These are phyloP conservation scores for Trichoderma pleuroti DNA, from an alignment of 2,329 filamentous ascomycete genomes.

Conservation along the genomic window DNA sequence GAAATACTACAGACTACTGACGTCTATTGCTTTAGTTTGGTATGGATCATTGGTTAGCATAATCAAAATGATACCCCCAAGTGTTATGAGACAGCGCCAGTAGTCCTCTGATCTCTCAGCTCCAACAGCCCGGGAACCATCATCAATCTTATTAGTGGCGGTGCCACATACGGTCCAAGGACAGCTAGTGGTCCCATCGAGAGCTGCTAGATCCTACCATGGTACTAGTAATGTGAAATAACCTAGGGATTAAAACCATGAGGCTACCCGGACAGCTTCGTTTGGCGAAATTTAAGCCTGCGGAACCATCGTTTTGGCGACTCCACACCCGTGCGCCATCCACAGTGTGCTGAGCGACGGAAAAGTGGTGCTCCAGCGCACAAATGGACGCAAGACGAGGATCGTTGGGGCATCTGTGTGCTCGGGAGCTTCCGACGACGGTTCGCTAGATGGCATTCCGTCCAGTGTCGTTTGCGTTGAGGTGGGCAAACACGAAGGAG, in stretches of 20 bases:
- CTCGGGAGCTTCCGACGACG: constrained; percentile 11
- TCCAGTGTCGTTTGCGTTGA: neutral
- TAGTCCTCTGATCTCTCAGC: neutral
- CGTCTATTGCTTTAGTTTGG: neutral
- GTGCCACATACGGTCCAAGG: neutral
- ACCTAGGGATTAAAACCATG: neutral
- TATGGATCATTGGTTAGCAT: neutral
- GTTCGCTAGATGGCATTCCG: neutral
- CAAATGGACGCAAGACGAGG: neutral
- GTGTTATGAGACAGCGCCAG: neutral
- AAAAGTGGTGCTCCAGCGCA: constrained; percentile 1
- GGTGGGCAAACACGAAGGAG: neutral
- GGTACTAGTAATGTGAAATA: neutral
- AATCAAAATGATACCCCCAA: neutral
- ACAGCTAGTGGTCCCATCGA: neutral
- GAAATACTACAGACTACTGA: neutral
- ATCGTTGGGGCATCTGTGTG: constrained; percentile 8
- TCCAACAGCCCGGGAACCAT: neutral
- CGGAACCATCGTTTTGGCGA: neutral
- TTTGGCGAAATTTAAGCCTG: neutral
- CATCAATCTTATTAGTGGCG: neutral
- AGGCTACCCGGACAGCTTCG: neutral
- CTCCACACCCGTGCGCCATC: constrained; percentile 7
- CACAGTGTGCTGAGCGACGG: neutral
- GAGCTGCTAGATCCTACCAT: no score